Base-by-base conservation (phyloP, 192 early-diverging fungal species). In the Podila verticillata region DNA sequence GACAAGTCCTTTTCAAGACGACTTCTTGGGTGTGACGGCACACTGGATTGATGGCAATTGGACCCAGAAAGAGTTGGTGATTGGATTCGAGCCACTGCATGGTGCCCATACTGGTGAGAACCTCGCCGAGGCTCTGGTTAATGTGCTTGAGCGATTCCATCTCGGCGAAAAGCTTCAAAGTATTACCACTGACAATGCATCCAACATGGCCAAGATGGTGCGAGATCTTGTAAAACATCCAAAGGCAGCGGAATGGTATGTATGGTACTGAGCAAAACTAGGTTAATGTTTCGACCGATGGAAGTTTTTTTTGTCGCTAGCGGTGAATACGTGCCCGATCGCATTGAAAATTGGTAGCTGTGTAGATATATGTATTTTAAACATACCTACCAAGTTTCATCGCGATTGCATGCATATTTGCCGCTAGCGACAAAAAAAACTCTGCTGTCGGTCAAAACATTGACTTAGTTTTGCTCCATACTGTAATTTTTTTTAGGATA, bases 41-140 rank as follows among this genome's bases (percentile, higher is more conserved):
- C 73, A 74, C 26, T 74, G 73, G 73, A 74, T 74, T 10, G 65
- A 74, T 9, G 19, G 20, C 1, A 26, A 67, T 13, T 75, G 61
- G 73, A 54, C 1, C 17, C 73, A 68, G 20, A 54, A 49, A 13
- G 73, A 75, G 28, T 6, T 75, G 19, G 29, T 59, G 1, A 39
- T 75, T 49, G 73, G 73, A 19, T 68, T 75, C 28, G 73, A 68
- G 61, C 73, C 48, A n/a, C 6, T 68, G 44, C 0, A 34, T 22
- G 73, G 73, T 44, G 0, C 49, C 3, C 65, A 74, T 13, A 63
- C 60, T 26, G 73, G 65, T 29, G 47, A 68, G 51, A 58, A 51
- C 24, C 57, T 68, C 15, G 48, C 28, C 2, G 61, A 68, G 5
- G 73, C 65, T 29, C 32, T 74, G 24, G 35, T 67, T 2, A 57